A percentile compares a stretch with the other conserved stretches of the same genome.
Evolutionary conservation across 495 filamentous ascomycete species (phyloP).

Genomic region (Neurospora hispaniola): DNA sequence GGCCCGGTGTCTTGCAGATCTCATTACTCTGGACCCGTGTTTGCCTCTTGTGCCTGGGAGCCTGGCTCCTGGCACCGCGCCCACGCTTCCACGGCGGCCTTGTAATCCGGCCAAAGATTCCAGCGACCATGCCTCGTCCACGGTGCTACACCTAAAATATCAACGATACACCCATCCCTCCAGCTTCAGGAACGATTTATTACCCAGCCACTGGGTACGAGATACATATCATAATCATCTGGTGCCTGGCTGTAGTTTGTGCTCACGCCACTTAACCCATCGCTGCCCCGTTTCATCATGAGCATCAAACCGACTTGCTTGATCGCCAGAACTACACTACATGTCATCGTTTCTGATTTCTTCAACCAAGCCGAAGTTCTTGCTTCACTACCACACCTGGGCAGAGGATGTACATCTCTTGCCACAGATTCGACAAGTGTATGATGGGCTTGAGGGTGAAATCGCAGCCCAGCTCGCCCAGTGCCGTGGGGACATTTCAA

Average conservation of each 20-base stretch:
- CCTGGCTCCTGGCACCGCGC: neutral
- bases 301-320: neutral
- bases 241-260: neutral
- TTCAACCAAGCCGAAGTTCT: neutral
- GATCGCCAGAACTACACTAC: neutral
- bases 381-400: neutral
- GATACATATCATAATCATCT: neutral
- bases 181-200: neutral
- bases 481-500: neutral
- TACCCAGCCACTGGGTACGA: neutral
- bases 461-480: neutral
- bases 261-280: neutral
- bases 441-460: neutral
- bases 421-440: neutral
- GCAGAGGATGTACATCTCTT: neutral
- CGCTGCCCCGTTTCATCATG: neutral
- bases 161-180: neutral
- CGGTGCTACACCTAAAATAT: neutral
- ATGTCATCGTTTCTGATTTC: neutral
- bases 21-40: neutral
- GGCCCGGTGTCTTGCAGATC: neutral
- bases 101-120: neutral
- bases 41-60: neutral
- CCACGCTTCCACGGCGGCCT: neutral
- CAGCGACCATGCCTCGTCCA: neutral